Conservation (phyloP, 208 protist genomes). For the Crithidia bombi region DNA sequence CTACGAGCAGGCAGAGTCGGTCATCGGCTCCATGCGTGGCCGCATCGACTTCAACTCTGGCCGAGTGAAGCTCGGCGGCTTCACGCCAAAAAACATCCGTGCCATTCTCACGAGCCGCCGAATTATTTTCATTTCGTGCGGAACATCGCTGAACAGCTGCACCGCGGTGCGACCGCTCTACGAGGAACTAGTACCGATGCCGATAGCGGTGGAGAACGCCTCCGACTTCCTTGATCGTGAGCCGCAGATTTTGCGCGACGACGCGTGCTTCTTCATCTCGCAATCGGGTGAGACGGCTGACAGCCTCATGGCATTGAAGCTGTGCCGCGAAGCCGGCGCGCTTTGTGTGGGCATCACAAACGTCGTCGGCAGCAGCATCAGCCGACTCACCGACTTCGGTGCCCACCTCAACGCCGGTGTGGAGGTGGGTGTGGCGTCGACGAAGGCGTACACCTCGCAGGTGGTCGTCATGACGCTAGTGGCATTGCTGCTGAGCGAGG, state of each 20-base stretch:
- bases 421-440: conserved; percentile 96
- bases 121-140: conserved; percentile 95
- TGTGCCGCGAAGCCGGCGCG: conserved; percentile 78
- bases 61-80: conserved; percentile 87
- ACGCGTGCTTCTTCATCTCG: conserved; percentile 93
- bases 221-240: conserved; percentile 93
- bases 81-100: conserved; percentile 55
- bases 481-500: conserved; percentile 82
- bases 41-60: conserved; percentile 81
- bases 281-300: conserved; percentile 97
- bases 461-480: conserved; percentile 91
- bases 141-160: conserved; percentile 93
- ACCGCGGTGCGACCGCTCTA: conserved; percentile 87
- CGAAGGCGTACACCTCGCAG: conserved; percentile 97
- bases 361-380: conserved; percentile 92
- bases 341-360: conserved; percentile 94
- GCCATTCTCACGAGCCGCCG: conserved; percentile 61
- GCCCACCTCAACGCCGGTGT: conserved; percentile 92
- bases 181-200: conserved; percentile 92
- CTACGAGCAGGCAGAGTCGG: conserved; percentile 94
- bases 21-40: conserved; percentile 93
- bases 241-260: conserved; percentile 78
- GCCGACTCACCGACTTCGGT: conserved; percentile 84
- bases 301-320: conserved; percentile 86
- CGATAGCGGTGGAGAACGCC: conserved; percentile 90